phyloP scores from a whole-genome alignment of 2,329 filamentous ascomycete genomes.

The Gnomoniopsis smithogilvyi region DNA sequence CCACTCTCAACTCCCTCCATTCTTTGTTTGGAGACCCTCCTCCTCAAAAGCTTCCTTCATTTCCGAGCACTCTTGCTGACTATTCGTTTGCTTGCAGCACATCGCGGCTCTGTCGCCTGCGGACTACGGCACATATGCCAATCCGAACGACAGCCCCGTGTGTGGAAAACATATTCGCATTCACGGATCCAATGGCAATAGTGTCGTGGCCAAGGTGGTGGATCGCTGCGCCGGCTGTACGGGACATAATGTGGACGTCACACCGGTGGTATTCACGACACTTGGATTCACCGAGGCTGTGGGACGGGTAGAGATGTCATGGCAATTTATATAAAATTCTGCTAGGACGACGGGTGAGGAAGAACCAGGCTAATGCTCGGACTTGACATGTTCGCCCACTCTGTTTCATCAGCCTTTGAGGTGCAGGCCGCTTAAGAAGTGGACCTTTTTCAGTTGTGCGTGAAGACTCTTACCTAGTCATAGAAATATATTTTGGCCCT shows the following conservation, averaged over 20 bases:
- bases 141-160: conserved; percentile 21
- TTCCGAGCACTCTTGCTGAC: not conserved
- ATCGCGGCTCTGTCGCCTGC: conserved; percentile 24
- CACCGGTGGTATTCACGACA: conserved; percentile 24
- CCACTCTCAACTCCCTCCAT: not conserved
- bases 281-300: conserved; percentile 18
- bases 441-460: too few relatives aligned
- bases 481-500: too few relatives aligned
- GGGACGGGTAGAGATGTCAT: conserved; percentile 20
- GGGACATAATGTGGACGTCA: conserved; percentile 27
- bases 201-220: conserved; percentile 24
- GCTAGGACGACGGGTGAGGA: not conserved
- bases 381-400: too few relatives aligned
- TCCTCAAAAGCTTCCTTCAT: too few relatives aligned
- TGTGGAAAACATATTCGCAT: conserved; percentile 26
- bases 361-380: not conserved
- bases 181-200: conserved; percentile 21
- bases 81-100: not conserved
- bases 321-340: conserved; percentile 20
- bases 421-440: too few relatives aligned
- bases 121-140: conserved; percentile 21
- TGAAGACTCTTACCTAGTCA: too few relatives aligned
- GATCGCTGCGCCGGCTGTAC: conserved; percentile 29
- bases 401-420: too few relatives aligned
- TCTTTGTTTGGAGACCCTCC: too few relatives aligned